phyloP scores from a whole-genome alignment of 352 stramenopile genomes.

The Pythium rhizo-oryzae region DNA sequence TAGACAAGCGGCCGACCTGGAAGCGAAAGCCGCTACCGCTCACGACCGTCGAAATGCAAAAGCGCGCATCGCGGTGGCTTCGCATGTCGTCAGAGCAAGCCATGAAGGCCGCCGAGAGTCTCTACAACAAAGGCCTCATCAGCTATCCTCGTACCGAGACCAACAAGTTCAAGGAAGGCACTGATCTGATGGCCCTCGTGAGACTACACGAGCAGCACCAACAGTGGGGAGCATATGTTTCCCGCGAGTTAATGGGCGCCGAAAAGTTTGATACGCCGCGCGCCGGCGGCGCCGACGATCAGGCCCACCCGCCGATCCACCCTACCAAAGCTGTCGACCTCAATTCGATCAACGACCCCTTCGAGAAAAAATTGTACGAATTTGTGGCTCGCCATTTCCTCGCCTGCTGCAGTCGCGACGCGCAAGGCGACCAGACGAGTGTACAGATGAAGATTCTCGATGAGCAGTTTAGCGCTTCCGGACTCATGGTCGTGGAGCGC shows the following conservation, averaged over 20 bases:
- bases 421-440: conserved; percentile 87
- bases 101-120: conserved; percentile 95
- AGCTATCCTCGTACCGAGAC: conserved; percentile 99
- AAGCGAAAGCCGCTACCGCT: conserved; percentile 97
- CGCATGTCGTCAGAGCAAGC: conserved; percentile 95
- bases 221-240: conserved; percentile 84
- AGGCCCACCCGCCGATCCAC: conserved; percentile 99
- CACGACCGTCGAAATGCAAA: conserved; percentile 99
- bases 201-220: conserved; percentile 68
- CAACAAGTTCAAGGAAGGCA: conserved; percentile 96
- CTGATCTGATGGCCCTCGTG: conserved; percentile 87
- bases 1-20: conserved; percentile 83
- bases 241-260: conserved; percentile 49
- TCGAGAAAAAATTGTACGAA: conserved; percentile 97
- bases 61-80: conserved; percentile 95
- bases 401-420: conserved; percentile 97
- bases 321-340: conserved; percentile 94
- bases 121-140: conserved; percentile 99
- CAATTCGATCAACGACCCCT: conserved; percentile 69
- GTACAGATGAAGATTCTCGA: conserved; percentile 86
- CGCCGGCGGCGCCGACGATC: conserved; percentile 94
- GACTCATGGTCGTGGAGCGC: conserved; percentile 90
- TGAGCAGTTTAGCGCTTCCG: conserved; percentile 89
- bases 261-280: conserved; percentile 86
- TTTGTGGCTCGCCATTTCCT: conserved; percentile 98